Evolutionary conservation across 371 early-diverging fungal genomes (phyloP), one percentile per base, ranked within the genome.

Genomic region (Mortierella sp.): DNA sequence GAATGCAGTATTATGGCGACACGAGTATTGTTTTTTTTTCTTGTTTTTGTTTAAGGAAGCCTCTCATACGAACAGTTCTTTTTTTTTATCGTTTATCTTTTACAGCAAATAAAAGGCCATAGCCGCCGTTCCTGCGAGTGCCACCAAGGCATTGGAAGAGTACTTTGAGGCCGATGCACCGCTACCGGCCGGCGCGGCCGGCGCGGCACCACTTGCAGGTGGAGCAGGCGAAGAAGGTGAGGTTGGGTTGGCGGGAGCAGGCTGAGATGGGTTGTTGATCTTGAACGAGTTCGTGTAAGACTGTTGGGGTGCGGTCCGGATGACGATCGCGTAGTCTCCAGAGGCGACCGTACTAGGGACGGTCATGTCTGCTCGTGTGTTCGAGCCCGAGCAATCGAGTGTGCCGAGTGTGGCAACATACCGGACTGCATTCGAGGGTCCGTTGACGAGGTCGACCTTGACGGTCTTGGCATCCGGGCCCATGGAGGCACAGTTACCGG

Each of bases 401-500:
- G 65, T 56, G 7, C 65, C 66, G 17, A 72, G 43, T 12, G 65
- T 72, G 30, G 66, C 72, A n/a, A 72, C 66, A 34, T 65, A 72
- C 48, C 66, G 65, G 47, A 72, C 65, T 21, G 72, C 61, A 27
- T 37, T 56, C 17, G 72, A 50, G 24, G 72, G 72, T 0, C 72
- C 72, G 24, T 64, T 65, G 23, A 72, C 61, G 21, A 72, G 61
- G 52, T 72, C 72, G 39, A 72, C 72, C 72, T 65, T 64, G 57
- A 72, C 72, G 3, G 62, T 21, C 37, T 57, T 64, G 56, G 72
- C 50, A 28, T 60, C 61, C 19, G 50, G 65, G 49, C 72, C 72
- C 72, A 72, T 72, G 8, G 61, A 72, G 37, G 66, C 66, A 26
- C 72, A 72, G 72, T 64, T 72, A 24, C 72, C 66, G 15, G 51